phyloP scores from a whole-genome alignment of 1,284 basidiomycete species.

The Puccinia horiana region DNA sequence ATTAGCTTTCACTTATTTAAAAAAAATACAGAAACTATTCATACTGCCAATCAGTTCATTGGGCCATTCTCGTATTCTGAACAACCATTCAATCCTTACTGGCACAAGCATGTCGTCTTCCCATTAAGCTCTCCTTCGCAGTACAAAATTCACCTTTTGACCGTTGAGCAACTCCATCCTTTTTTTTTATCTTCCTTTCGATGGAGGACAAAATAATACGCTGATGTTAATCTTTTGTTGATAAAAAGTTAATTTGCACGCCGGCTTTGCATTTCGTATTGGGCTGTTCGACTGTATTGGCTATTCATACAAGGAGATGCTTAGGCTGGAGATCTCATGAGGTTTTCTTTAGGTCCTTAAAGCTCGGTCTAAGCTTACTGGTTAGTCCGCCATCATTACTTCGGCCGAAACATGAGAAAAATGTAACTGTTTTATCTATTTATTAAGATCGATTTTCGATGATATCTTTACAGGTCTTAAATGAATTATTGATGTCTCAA shows the following conservation, averaged over 20 bases:
- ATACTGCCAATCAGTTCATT: conserved; percentile 23
- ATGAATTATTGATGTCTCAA: conserved; percentile 39
- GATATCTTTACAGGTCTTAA: conserved; percentile 3
- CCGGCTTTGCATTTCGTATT: conserved; percentile 29
- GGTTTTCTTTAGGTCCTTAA: conserved; percentile 23
- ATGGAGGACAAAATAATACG: neutral
- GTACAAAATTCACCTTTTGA: conserved; percentile 24
- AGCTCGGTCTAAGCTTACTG: conserved; percentile 20
- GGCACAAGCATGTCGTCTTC: neutral
- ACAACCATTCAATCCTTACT: conserved; percentile 8
- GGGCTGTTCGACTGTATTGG: conserved; percentile 18
- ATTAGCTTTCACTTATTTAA: neutral
- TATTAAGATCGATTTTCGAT: neutral
- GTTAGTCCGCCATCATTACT: neutral
- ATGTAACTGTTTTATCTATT: neutral
- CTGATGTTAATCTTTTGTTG: neutral
- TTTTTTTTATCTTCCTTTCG: conserved; percentile 1
- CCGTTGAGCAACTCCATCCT: neutral
- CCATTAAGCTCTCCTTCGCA: conserved; percentile 22
- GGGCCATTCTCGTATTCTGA: conserved; percentile 13
- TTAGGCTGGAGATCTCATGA: conserved; percentile 35
- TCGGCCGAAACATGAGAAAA: neutral
- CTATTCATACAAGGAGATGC: conserved; percentile 31
- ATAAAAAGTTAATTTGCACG: conserved; percentile 11
- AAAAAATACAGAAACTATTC: conserved; percentile 12